phyloP scores from a whole-genome alignment of 257 asterid genomes.

The Ajuga chamaepitys region DNA sequence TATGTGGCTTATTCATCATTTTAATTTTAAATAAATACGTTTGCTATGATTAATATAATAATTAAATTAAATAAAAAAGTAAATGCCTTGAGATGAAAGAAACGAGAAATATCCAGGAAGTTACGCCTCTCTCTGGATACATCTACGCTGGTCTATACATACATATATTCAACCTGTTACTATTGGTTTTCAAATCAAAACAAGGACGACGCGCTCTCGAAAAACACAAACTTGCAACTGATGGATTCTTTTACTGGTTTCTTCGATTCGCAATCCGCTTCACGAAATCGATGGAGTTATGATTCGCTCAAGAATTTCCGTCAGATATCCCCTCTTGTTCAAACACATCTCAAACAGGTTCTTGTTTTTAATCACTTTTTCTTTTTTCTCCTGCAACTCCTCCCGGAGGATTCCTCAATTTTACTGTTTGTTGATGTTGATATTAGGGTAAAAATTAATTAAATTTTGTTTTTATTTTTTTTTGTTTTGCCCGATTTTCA shows the following conservation, averaged over 20 bases:
- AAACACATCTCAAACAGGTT: constrained; percentile 87
- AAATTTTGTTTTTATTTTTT: not conserved
- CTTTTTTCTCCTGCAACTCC: not conserved
- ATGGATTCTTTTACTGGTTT: constrained; percentile 81
- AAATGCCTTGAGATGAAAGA: not conserved
- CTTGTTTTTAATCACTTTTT: not conserved
- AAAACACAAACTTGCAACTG: not conserved
- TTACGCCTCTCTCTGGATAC: not conserved
- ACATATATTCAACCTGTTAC: not conserved
- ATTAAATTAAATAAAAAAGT: too few relatives aligned
- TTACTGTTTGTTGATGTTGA: not conserved
- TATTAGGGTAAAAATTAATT: not conserved
- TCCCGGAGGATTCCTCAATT: not conserved
- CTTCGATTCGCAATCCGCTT: constrained; percentile 45
- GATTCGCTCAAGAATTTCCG: constrained; percentile 86
- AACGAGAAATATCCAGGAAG: not conserved
- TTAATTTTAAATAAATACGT: too few relatives aligned
- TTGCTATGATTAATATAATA: too few relatives aligned
- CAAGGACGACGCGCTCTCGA: not conserved
- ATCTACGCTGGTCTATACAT: not conserved
- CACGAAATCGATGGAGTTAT: constrained; percentile 63
- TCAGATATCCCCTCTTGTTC: constrained; percentile 86
- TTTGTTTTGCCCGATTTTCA: not conserved
- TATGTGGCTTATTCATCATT: too few relatives aligned
- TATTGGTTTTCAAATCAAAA: not conserved